phyloP scores from a whole-genome alignment of 768 basidiomycete species.

The Auricularia sp. region DNA sequence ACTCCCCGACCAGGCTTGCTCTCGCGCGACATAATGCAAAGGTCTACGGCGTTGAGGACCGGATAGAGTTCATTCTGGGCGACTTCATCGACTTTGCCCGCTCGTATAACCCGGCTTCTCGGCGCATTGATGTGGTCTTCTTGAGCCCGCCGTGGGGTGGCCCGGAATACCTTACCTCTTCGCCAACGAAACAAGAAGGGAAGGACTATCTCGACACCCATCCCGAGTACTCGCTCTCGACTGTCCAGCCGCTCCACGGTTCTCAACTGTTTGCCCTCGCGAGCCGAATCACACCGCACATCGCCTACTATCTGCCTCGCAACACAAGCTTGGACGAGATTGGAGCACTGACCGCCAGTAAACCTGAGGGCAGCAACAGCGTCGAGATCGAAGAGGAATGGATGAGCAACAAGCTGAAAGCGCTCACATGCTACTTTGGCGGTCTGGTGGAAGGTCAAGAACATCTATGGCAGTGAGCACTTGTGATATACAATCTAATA shows the following conservation, averaged over 20 bases:
- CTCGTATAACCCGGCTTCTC: constrained; percentile 28
- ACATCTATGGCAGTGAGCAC: constrained; percentile 27
- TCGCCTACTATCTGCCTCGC: constrained; percentile 85
- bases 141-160: constrained; percentile 96
- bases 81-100: constrained; percentile 79
- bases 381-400: constrained; percentile 89
- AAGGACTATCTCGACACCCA: constrained; percentile 16
- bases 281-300: constrained; percentile 60
- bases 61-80: constrained; percentile 85
- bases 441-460: constrained; percentile 66
- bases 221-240: constrained; percentile 56
- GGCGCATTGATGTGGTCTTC: constrained; percentile 77
- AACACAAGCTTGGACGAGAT: constrained; percentile 72
- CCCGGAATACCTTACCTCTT: constrained; percentile 47
- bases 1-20: constrained; percentile 70
- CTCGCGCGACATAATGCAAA: constrained; percentile 89
- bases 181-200: constrained; percentile 3
- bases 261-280: constrained; percentile 69
- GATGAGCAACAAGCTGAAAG: constrained; percentile 91
- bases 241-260: constrained; percentile 73
- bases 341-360: constrained; percentile 31
- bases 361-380: background rate
- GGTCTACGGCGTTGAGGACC: constrained; percentile 88
- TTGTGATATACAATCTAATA: background rate
- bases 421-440: constrained; percentile 89